A percentile compares a stretch with the other conserved stretches of the same genome.
These are phyloP conservation scores for Eucalyptus cloeziana DNA, from an alignment of 345 rosid species.

Conservation along the genomic window DNA sequence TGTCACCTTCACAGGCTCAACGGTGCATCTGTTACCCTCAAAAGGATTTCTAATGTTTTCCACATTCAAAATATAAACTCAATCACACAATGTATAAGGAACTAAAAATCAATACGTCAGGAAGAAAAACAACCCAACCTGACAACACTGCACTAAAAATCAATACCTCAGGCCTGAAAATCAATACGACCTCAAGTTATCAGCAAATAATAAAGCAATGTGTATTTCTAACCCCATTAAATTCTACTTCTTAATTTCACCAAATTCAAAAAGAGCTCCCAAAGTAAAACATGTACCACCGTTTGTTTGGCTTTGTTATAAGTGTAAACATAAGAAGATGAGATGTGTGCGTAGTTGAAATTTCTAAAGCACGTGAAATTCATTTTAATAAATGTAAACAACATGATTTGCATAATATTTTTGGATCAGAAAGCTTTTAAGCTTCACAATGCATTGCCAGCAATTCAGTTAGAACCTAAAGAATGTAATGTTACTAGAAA, in stretches of 20 bases:
- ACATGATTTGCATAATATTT: neutral
- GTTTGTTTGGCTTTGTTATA: neutral
- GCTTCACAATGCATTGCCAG: neutral
- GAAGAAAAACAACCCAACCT: neutral
- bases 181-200: neutral
- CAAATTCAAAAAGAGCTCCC: neutral
- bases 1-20: neutral
- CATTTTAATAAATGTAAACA: neutral
- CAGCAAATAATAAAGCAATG: neutral
- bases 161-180: neutral
- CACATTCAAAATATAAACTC: neutral
- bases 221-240: neutral
- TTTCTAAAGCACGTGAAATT: neutral
- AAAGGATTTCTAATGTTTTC: neutral
- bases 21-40: neutral
- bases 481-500: neutral
- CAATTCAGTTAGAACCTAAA: neutral
- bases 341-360: neutral
- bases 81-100: neutral
- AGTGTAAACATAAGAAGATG: neutral
- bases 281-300: neutral
- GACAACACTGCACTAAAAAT: neutral
- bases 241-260: neutral
- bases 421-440: neutral
- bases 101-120: neutral